Conservation (phyloP, 805 yeast species). For the Cyberlindnera euphorbiiphila region DNA sequence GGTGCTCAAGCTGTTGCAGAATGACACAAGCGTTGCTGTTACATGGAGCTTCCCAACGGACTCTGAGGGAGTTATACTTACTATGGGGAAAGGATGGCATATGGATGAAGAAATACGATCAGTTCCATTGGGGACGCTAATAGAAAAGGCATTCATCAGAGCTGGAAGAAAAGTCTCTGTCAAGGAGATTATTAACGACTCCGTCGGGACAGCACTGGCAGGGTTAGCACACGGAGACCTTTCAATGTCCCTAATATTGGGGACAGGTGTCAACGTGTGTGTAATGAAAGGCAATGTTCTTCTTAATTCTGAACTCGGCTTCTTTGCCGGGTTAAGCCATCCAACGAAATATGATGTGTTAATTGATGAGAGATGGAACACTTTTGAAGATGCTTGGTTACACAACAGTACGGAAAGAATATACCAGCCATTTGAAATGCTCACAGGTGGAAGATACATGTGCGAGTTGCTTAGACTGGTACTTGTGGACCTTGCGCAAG, state of each 20-base stretch:
- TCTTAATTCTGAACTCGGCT: conserved; percentile 51
- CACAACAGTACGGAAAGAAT: conserved; percentile 19
- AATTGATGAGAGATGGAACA: conserved; percentile 33
- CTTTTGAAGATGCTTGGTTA: conserved; percentile 5
- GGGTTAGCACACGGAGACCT: conserved; percentile 27
- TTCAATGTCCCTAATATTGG: conserved; percentile 55
- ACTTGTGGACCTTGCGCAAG: conserved; percentile 30
- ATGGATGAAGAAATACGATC: conserved; percentile 38
- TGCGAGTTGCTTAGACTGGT: conserved; percentile 49
- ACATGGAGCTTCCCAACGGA: conserved; percentile 58
- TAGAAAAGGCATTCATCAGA: conserved; percentile 34
- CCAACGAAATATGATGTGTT: conserved; percentile 39
- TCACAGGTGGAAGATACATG: conserved; percentile 53
- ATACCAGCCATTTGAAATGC: conserved; percentile 54
- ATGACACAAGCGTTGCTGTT: conserved; percentile 34
- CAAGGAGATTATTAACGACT: conserved; percentile 53
- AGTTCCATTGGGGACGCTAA: conserved; percentile 38
- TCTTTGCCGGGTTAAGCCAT: conserved; percentile 42
- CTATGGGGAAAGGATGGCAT: conserved; percentile 60
- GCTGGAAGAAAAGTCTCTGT: conserved; percentile 33
- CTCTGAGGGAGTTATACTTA: conserved; percentile 38
- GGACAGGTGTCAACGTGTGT: conserved; percentile 63
- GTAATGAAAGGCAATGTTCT: conserved; percentile 33
- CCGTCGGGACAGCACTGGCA: conserved; percentile 55
- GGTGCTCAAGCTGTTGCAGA: neutral